Base-by-base conservation (phyloP, 192 early-diverging fungal species). In the Lobosporangium transversale region DNA sequence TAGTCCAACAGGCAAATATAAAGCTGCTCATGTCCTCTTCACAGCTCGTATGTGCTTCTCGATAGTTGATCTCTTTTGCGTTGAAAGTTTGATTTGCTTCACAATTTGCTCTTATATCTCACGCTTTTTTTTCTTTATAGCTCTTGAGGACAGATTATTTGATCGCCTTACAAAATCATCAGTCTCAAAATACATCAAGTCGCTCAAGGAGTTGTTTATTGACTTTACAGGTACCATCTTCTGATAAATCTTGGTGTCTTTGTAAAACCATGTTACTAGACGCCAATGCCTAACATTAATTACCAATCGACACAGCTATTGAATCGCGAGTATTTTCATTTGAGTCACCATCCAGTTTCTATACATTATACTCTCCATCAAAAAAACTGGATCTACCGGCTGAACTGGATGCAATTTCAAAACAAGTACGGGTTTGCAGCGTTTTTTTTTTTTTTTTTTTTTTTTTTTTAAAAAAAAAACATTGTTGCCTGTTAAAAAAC, bases 211-310 rank as follows among this genome's bases (percentile, higher is more conserved):
- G 60, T 81, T 95, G 60, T 90, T 88, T 66, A 86, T 94, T 40
- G 94, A 95, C 62, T 94, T 95, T 66, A 79, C 92, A 53, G 90
- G 93, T 94, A 70, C 29, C n/a, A n/a, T n/a, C n/a, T n/a, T n/a
- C n/a, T n/a, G n/a, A n/a, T n/a, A n/a, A n/a, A n/a, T n/a, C n/a
- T 30, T 17, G 17, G 36, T 35, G 26, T 35, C 17, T 12, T 58
- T n/a, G 15, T 29, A 15, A 47, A 17, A 67, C 23, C 10, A 18
- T 9, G 2, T 23, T 26, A 35, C 21, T 52, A 24, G 44, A 43
- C 43, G 35, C 23, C 4, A 50, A 23, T 26, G 4, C 27, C 51
- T 53, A 6, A 53, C 51, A 32, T 30, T 4, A 37, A 62, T 32
- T n/a, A n/a, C n/a, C 37, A 43, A 31, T 3, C 20, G n/a, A 47